Conservation (phyloP, 164 flowering plant genomes). For the Vitis amurensis region DNA sequence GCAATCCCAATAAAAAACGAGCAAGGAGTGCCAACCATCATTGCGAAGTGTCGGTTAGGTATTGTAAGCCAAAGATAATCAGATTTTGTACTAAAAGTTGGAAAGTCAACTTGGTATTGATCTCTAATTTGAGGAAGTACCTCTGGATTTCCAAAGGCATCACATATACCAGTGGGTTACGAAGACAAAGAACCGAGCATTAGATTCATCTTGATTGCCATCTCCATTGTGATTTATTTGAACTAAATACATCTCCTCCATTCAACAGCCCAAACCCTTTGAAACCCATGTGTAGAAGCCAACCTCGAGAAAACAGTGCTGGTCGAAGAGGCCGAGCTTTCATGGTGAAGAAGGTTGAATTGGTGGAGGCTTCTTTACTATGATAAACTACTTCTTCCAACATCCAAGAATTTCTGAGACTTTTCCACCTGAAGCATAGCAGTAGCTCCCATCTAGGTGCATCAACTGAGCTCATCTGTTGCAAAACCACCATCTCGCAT, state of each 20-base stretch:
- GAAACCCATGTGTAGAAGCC: slow-evolving; percentile 16
- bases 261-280: slow-evolving; percentile 3
- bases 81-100: slow-evolving; percentile 29
- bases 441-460: too few relatives aligned
- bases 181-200: slow-evolving; percentile 30
- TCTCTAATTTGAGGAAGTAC: slow-evolving; percentile 53
- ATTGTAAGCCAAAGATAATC: slow-evolving; percentile 17
- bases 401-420: too few relatives aligned
- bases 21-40: slow-evolving; percentile 8
- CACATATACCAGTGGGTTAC: slow-evolving; percentile 24
- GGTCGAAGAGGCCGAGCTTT: slow-evolving; percentile 14
- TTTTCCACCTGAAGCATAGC: too few relatives aligned
- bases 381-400: too few relatives aligned
- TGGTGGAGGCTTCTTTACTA: neutral
- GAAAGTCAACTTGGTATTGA: slow-evolving; percentile 75
- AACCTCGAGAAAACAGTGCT: slow-evolving; percentile 24
- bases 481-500: too few relatives aligned
- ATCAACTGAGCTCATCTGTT: too few relatives aligned
- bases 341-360: slow-evolving; percentile 24
- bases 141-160: slow-evolving; percentile 44
- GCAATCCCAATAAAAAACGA: slow-evolving; percentile 40
- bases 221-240: slow-evolving; percentile 23
- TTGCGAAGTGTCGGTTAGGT: slow-evolving; percentile 16
- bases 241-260: slow-evolving; percentile 23
- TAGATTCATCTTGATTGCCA: slow-evolving; percentile 23